A percentile compares a stretch with the other conserved stretches of the same genome.
Evolutionary conservation across 495 filamentous ascomycete species (phyloP).

Genomic region (Penicillium lividum): DNA sequence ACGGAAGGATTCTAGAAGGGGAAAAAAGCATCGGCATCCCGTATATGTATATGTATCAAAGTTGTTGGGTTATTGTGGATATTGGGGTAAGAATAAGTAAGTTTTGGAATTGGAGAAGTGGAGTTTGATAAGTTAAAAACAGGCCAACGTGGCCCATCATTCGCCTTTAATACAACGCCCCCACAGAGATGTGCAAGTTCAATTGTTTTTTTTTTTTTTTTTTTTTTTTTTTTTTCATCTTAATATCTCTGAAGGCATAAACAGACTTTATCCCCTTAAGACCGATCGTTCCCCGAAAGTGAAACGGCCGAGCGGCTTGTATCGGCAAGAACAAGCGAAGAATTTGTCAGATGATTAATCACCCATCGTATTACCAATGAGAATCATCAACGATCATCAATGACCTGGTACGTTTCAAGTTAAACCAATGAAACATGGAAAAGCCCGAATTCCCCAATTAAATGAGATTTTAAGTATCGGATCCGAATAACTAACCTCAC

Average conservation of each 20-base stretch:
- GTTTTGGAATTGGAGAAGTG: background rate
- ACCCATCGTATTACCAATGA: too few relatives aligned
- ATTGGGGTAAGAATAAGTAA: background rate
- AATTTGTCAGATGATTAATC: too few relatives aligned
- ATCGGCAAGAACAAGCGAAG: background rate
- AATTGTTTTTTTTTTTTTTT: too few relatives aligned
- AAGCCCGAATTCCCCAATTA: background rate
- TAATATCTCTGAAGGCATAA: background rate
- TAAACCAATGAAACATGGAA: too few relatives aligned
- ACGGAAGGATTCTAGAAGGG: slow-evolving; percentile 29
- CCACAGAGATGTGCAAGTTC: background rate
- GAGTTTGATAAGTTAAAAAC: background rate
- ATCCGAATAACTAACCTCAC: background rate
- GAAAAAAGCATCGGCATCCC: slow-evolving; percentile 26
- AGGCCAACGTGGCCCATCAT: background rate
- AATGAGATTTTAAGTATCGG: background rate
- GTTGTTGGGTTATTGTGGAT: background rate
- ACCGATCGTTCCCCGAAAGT: background rate
- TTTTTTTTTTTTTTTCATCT: too few relatives aligned
- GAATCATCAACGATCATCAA: too few relatives aligned
- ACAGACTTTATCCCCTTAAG: background rate
- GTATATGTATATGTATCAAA: background rate
- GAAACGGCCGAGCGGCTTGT: background rate
- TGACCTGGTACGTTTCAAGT: too few relatives aligned
- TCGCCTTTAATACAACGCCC: background rate